Evolutionary conservation across 306 rosid species (phyloP).

Genomic region (Sechiopsis laciniata): DNA sequence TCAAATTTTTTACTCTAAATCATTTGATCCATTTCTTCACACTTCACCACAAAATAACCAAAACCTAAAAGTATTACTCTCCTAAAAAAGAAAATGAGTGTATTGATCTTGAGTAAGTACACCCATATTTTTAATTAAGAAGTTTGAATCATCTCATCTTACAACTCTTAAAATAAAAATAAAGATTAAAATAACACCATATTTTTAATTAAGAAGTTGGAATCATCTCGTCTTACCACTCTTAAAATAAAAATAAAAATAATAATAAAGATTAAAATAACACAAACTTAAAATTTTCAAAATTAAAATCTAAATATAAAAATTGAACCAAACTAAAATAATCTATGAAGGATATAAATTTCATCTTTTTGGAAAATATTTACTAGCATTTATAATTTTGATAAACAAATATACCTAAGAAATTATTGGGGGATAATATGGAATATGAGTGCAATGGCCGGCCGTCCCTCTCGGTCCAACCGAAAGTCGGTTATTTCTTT

Average conservation of each 20-base stretch:
- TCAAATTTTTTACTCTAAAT: too few species aligned
- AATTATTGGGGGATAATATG: not conserved
- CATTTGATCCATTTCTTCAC: too few species aligned
- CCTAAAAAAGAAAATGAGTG: too few species aligned
- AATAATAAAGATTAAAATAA: too few species aligned
- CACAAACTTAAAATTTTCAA: too few species aligned
- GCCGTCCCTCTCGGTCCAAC: conserved; percentile 2
- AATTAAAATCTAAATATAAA: not conserved
- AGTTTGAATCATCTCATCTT: too few species aligned
- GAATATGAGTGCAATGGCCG: not conserved
- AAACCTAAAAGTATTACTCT: too few species aligned
- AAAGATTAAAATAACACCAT: not conserved
- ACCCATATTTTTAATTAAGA: not conserved
- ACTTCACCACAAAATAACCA: too few species aligned
- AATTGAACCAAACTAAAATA: not conserved
- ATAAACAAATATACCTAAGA: too few species aligned
- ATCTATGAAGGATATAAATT: not conserved
- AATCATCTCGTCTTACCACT: too few species aligned
- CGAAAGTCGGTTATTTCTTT: not conserved
- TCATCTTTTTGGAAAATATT: not conserved
- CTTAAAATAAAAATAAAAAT: too few species aligned
- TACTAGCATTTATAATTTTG: not conserved
- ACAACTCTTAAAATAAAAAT: too few species aligned
- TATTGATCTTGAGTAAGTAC: not conserved
- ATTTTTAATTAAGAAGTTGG: not conserved